A percentile compares a stretch with the other conserved stretches of the same genome.
phyloP scores from a whole-genome alignment of 345 rosid genomes.

The Trapa incisa region DNA sequence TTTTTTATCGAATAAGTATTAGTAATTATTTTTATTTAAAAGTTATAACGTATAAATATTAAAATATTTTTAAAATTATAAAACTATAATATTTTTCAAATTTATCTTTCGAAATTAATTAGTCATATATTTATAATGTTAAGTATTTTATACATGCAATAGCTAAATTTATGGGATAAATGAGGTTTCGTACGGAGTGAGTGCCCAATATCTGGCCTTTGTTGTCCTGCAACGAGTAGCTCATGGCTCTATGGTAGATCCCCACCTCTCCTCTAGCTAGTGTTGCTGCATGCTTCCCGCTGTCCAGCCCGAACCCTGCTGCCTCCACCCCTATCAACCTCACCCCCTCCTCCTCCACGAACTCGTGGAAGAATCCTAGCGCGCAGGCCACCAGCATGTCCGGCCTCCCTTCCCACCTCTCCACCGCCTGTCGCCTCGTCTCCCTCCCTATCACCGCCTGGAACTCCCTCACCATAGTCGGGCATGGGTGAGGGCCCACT shows the following conservation, averaged over 20 bases:
- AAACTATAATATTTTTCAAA: too few species aligned
- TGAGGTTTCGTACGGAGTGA: slow-evolving; percentile 24
- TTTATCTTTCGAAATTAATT: too few species aligned
- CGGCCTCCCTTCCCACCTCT: slow-evolving; percentile 81
- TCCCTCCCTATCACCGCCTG: slow-evolving; percentile 81
- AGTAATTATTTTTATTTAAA: too few species aligned
- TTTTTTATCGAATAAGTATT: too few species aligned
- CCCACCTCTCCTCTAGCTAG: slow-evolving; percentile 67
- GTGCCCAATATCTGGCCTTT: slow-evolving; percentile 58
- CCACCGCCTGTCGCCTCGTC: slow-evolving; percentile 64
- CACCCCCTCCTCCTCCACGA: slow-evolving; percentile 47
- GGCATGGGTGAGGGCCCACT: slow-evolving; percentile 84
- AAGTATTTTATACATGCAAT: too few species aligned
- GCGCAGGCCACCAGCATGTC: slow-evolving; percentile 80
- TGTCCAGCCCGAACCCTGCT: slow-evolving; percentile 65
- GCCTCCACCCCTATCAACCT: slow-evolving; percentile 76
- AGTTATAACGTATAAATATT: too few species aligned
- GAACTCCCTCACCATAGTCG: slow-evolving; percentile 67
- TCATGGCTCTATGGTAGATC: slow-evolving; percentile 77
- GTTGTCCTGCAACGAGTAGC: slow-evolving; percentile 59
- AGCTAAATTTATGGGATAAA: too few species aligned
- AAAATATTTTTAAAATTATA: too few species aligned
- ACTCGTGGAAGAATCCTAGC: slow-evolving; percentile 67
- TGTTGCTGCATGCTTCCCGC: slow-evolving; percentile 71
- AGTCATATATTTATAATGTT: too few species aligned